These are phyloP conservation scores for Candida alai DNA, from an alignment of 805 yeast species.

Conservation along the genomic window DNA sequence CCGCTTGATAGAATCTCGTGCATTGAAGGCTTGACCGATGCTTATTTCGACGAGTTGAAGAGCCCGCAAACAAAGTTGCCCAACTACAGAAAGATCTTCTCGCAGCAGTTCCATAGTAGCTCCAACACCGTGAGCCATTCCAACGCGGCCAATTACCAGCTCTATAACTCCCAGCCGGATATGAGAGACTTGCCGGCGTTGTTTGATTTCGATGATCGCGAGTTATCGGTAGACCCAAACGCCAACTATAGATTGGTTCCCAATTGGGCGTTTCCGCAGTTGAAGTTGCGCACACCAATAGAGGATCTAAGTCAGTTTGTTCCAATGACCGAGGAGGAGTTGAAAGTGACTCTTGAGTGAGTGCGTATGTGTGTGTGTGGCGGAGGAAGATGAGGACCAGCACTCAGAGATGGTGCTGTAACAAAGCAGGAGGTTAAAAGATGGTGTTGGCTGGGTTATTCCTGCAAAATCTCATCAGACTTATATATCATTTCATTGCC, in stretches of 20 bases:
- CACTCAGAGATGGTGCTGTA: too few species aligned
- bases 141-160: slow-evolving; percentile 42
- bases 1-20: slow-evolving; percentile 65
- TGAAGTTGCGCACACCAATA: slow-evolving; percentile 23
- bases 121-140: slow-evolving; percentile 19
- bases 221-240: slow-evolving; percentile 43
- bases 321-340: slow-evolving; percentile 36
- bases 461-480: too few species aligned
- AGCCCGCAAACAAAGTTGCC: slow-evolving; percentile 34
- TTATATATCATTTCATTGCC: too few species aligned
- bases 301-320: slow-evolving; percentile 32
- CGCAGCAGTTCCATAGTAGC: slow-evolving; percentile 31
- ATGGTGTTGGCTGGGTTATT: too few species aligned
- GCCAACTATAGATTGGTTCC: slow-evolving; percentile 42
- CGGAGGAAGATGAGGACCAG: too few species aligned
- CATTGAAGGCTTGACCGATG: slow-evolving; percentile 46
- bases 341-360: slow-evolving; percentile 34
- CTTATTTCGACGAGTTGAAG: slow-evolving; percentile 54
- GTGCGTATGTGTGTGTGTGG: too few species aligned
- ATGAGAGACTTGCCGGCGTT: slow-evolving; percentile 44
- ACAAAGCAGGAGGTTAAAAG: too few species aligned
- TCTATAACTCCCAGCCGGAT: slow-evolving; percentile 38
- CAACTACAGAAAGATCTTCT: slow-evolving; percentile 40
- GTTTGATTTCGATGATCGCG: slow-evolving; percentile 51
- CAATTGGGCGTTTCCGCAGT: slow-evolving; percentile 20